Percentiles rank a stretch among this genome's conserved stretches.
Evolutionary conservation across 306 rosid species (phyloP).

Genomic region (Malus orientalis): DNA sequence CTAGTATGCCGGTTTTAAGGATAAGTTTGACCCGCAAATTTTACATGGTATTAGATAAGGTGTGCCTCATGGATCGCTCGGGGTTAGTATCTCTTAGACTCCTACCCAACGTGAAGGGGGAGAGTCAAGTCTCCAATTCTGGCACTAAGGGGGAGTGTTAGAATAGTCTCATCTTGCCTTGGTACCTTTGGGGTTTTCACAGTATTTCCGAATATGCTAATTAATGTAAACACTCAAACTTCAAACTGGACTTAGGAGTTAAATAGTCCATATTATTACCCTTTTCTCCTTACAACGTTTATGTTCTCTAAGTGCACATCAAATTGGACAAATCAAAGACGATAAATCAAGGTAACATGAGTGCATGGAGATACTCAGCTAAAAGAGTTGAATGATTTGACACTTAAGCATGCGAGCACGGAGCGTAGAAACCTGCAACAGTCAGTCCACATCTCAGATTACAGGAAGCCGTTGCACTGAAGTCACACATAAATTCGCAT

Average conservation of each 20-base stretch:
- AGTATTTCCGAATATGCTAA: not conserved
- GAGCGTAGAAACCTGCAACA: too few species aligned
- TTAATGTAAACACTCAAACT: not conserved
- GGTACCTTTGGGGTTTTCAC: not conserved
- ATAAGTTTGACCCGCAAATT: not conserved
- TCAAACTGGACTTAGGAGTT: not conserved
- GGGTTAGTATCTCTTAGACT: not conserved
- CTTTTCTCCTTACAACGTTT: not conserved
- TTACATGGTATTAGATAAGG: not conserved
- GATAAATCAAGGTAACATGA: not conserved
- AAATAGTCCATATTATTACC: not conserved
- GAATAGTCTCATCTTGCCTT: not conserved
- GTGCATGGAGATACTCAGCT: not conserved
- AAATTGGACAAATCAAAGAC: not conserved
- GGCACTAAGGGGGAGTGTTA: not conserved
- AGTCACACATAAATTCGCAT: too few species aligned
- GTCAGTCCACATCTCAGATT: too few species aligned
- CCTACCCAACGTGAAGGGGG: not conserved
- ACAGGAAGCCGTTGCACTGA: too few species aligned
- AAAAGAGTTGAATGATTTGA: too few species aligned
- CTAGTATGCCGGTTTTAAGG: not conserved
- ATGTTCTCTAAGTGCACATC: not conserved
- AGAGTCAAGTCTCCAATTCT: not conserved
- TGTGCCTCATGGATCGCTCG: not conserved
- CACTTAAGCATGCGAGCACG: too few species aligned